A percentile compares a stretch with the other conserved stretches of the same genome.
Conservation (phyloP, 169 alveolate genomes). For the Plasmodium gallinaceum region DNA sequence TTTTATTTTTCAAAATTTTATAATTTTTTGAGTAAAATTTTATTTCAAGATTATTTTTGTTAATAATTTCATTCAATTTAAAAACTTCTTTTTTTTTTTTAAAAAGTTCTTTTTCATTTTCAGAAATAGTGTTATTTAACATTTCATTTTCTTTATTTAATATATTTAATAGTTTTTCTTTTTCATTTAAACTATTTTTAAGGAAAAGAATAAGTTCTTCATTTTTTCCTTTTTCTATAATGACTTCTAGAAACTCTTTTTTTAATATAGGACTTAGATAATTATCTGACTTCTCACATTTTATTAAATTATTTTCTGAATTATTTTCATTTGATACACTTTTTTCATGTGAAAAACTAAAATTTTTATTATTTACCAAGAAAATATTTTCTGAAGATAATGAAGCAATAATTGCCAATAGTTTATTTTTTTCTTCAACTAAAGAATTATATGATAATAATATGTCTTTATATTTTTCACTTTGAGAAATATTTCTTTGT, state of each 20-base stretch:
- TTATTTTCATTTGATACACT: background rate
- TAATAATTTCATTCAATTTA: conserved; percentile 13
- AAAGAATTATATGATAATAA: conserved; percentile 42
- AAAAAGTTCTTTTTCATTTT: conserved; percentile 32
- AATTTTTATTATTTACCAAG: conserved; percentile 14
- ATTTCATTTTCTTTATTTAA: conserved; percentile 42
- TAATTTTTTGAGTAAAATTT: conserved; percentile 31
- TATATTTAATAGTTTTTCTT: conserved; percentile 35
- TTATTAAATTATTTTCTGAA: conserved; percentile 2
- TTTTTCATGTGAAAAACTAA: background rate
- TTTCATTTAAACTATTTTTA: conserved; percentile 39
- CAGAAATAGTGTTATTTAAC: background rate
- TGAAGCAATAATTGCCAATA: conserved; percentile 63
- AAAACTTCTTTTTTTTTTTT: conserved; percentile 27
- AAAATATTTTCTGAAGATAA: conserved; percentile 48
- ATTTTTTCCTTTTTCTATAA: conserved; percentile 30
- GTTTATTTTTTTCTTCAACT: conserved; percentile 71
- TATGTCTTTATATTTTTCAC: conserved; percentile 34
- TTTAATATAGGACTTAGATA: conserved; percentile 6
- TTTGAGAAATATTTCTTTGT: conserved; percentile 43
- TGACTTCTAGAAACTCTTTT: conserved; percentile 20
- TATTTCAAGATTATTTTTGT: conserved; percentile 22
- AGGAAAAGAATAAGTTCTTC: conserved; percentile 50
- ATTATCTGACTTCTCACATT: background rate
- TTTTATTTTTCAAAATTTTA: conserved; percentile 22